Evolutionary conservation across 371 early-diverging fungal species (phyloP).

Genomic region (Mortierella sp.): DNA sequence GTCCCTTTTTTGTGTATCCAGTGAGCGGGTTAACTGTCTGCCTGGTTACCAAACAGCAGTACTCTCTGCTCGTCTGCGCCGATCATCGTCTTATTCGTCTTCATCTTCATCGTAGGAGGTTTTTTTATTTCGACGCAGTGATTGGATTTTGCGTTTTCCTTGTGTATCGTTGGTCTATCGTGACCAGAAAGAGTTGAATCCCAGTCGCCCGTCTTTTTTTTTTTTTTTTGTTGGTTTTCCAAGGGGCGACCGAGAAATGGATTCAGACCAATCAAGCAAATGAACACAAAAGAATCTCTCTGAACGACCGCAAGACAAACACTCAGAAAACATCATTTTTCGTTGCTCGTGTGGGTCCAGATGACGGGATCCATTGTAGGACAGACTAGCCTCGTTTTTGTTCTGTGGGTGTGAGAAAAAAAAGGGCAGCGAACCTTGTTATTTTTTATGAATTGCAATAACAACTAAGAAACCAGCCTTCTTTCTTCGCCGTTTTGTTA

Average conservation of each 20-base stretch:
- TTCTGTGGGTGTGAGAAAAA: slow-evolving; percentile 15
- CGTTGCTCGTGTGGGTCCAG: neutral
- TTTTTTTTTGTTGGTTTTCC: too few relatives aligned
- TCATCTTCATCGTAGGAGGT: neutral
- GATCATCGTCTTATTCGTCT: too few relatives aligned
- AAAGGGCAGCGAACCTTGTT: slow-evolving; percentile 9
- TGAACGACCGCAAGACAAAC: neutral
- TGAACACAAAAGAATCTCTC: neutral
- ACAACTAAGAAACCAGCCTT: slow-evolving; percentile 1
- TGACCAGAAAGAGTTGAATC: slow-evolving; percentile 1
- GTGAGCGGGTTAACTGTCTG: too few relatives aligned
- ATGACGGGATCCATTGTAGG: slow-evolving; percentile 10
- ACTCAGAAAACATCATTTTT: too few relatives aligned
- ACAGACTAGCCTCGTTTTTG: slow-evolving; percentile 13
- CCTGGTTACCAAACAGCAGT: neutral
- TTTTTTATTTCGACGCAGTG: too few relatives aligned
- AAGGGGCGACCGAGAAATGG: neutral
- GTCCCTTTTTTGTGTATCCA: neutral
- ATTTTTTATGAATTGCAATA: neutral
- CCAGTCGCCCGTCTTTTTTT: slow-evolving; percentile 1
- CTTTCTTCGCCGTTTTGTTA: slow-evolving; percentile 11
- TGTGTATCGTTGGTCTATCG: neutral
- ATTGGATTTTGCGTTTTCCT: neutral
- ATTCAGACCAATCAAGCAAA: slow-evolving; percentile 3
- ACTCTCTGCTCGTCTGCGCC: neutral